phyloP scores from a whole-genome alignment of 805 yeast genomes.

The Spathaspora arborariae region DNA sequence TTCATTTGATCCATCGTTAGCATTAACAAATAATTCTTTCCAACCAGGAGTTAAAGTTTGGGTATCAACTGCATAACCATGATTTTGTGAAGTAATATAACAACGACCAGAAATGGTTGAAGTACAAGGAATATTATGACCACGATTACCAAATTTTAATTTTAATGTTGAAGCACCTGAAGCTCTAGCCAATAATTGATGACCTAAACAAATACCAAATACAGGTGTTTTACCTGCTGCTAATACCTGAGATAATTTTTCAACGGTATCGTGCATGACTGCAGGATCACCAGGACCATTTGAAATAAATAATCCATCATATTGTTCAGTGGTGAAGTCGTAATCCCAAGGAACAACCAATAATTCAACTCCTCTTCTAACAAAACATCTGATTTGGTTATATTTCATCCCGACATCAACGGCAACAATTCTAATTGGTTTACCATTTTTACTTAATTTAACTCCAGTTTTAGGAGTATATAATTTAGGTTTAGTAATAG shows the following conservation, averaged over 20 bases:
- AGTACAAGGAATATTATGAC: slow-evolving; percentile 96
- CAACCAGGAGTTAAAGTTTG: slow-evolving; percentile 71
- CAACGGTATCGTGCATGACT: slow-evolving; percentile 66
- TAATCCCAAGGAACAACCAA: slow-evolving; percentile 95
- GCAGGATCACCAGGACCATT: slow-evolving; percentile 99
- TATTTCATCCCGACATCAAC: slow-evolving; percentile 97
- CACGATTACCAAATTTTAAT: slow-evolving; percentile 97
- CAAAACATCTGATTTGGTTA: slow-evolving; percentile 96
- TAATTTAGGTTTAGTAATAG: slow-evolving; percentile 68
- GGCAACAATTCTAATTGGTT: slow-evolving; percentile 77
- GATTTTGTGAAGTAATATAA: slow-evolving; percentile 98
- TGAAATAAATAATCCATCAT: slow-evolving; percentile 93
- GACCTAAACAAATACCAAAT: slow-evolving; percentile 98
- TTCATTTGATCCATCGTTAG: slow-evolving; percentile 97
- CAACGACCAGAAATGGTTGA: slow-evolving; percentile 89
- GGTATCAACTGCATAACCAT: slow-evolving; percentile 95
- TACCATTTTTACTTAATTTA: slow-evolving; percentile 64
- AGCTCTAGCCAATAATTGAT: slow-evolving; percentile 93
- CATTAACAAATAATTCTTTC: slow-evolving; percentile 92
- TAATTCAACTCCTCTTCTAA: slow-evolving; percentile 92
- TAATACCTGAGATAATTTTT: slow-evolving; percentile 54
- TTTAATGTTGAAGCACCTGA: slow-evolving; percentile 90
- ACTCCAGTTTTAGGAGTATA: slow-evolving; percentile 64
- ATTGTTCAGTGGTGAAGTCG: slow-evolving; percentile 74
- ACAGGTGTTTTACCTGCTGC: slow-evolving; percentile 75